Evolutionary conservation across 306 rosid genomes (phyloP), one percentile per base, ranked within the genome.

Genomic region (Heteromeles arbutifolia): DNA sequence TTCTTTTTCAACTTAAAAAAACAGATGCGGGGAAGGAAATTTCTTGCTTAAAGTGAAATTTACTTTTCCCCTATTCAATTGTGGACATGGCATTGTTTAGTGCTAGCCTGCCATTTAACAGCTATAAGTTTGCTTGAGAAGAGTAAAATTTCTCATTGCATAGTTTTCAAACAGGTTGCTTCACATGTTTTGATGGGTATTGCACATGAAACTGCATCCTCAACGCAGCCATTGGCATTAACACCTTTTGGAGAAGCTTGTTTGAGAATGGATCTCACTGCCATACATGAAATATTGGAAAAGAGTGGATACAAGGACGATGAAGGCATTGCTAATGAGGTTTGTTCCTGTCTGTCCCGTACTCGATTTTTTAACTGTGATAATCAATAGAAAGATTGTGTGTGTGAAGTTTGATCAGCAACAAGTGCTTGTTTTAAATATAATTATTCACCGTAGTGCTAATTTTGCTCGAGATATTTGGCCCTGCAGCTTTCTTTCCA

Each of bases 251-350:
- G 99, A 31, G 99, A 95, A 80, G 96, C 99, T 32, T 89, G 97
- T 81, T 81, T 82, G 84, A 92, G 97, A 81, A 76, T 66, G 80
- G 99, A 95, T 82, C 97, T 92, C 54, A 95, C 97, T 37, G 99
- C 99, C 67, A 90, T 95, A 74, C 93, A 86, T 78, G 92, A 85
- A 86, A 95, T 90, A 80, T 70, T 95, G 82, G 99, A 95, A 82
- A 95, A 90, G 87, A 86, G 70, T 65, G 99, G 99, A 45, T 95
- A 95, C 92, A 95, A 86, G 85, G 97, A 95, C 76, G 99, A 95
- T 72, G 99, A 90, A 81, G 99, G 97, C 25, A 78, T 95, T 78
- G 97, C 97, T 77, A 92, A 95, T 79, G 99, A 95, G 99, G 97
- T 95, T 44, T 74, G 80, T 79, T 17, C 50, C 65, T 28, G 41